phyloP scores from a whole-genome alignment of 108 stramenopile species.

The Fistulifera pelliculosa region DNA sequence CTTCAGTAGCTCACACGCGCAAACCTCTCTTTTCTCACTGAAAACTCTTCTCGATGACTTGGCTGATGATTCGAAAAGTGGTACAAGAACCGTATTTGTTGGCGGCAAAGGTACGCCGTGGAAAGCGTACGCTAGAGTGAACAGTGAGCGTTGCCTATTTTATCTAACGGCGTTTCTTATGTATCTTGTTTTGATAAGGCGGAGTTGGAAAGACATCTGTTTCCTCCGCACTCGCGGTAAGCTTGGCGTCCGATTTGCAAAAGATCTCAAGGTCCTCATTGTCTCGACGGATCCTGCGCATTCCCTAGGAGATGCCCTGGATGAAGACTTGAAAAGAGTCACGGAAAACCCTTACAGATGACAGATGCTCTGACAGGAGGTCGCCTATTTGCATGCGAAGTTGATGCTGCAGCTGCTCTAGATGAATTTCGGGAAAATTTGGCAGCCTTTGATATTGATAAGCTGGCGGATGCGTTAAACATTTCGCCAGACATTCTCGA shows the following conservation, averaged over 20 bases:
- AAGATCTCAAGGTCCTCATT: constrained; percentile 71
- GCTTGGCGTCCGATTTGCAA: constrained; percentile 49
- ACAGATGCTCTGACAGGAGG: constrained; percentile 61
- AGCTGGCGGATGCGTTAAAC: constrained; percentile 49
- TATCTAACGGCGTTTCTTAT: too few species aligned
- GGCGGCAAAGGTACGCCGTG: too few species aligned
- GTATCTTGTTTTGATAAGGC: constrained; percentile 27
- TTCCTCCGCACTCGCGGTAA: constrained; percentile 77
- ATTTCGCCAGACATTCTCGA: constrained; percentile 51
- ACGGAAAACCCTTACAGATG: constrained; percentile 42
- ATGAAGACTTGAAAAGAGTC: constrained; percentile 42
- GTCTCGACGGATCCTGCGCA: constrained; percentile 98
- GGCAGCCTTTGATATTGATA: constrained; percentile 57
- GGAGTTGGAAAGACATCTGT: constrained; percentile 65
- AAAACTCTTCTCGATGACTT: constrained; percentile 1
- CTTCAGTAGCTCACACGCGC: too few species aligned
- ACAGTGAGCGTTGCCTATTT: too few species aligned
- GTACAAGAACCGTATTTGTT: too few species aligned
- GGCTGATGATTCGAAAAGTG: not conserved
- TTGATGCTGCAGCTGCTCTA: constrained; percentile 74
- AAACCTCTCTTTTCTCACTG: not conserved
- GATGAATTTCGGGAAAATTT: constrained; percentile 56
- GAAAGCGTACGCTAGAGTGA: too few species aligned
- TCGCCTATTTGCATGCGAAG: constrained; percentile 70
- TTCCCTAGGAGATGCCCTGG: constrained; percentile 88